Base-by-base conservation (phyloP, 225 moss, liverwort and hornwort species). In the Pseudoscleropodium purum region DNA sequence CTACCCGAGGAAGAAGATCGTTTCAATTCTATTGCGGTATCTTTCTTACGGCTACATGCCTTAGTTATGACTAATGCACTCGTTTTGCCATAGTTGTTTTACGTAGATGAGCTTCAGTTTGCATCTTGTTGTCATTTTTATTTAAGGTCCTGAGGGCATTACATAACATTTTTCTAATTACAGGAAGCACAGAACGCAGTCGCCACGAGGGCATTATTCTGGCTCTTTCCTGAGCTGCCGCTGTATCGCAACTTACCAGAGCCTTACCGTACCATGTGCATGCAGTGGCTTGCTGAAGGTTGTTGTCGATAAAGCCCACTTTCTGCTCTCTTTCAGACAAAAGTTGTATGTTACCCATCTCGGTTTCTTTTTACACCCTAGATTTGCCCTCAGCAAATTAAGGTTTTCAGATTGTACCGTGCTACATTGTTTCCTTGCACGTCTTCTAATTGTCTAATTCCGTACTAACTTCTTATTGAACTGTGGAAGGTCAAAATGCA, bases 181-280 rank as follows among this genome's bases (percentile, higher is more conserved):
- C 94, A 99, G 99, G 99, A 99, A 91, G 94, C 99, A 79, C 99
- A 99, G 90, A 97, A 99, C 90, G 96, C 97, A 82, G 99, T 99
- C 67, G 99, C 99, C 31, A 92, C 97, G 39, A 95, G 97, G 90
- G 99, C 99, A 60, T 88, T 99, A 64, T 95, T 93, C 76, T 91
- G 94, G 91, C 92, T 97, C 86, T 94, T 99, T 84, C 95, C 99
- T 33, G 97, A 99, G 65, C 95, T 99, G 82, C 97, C 99, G 81
- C 88, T 99, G 79, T 95, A 97, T 84, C 95, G 95, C 82, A 96
- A 94, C 90, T 92, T 99, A 90, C 97, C 95, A 79, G 97, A 96
- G 83, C 96, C 99, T 77, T 99, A 96, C 86, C 95, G 94, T 88
- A 94, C 94, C 82, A 96, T 97, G 97, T 95, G 94, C 92, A 90